Conservation (phyloP, 208 protist species). For the Jaenimonas drosophilae region DNA sequence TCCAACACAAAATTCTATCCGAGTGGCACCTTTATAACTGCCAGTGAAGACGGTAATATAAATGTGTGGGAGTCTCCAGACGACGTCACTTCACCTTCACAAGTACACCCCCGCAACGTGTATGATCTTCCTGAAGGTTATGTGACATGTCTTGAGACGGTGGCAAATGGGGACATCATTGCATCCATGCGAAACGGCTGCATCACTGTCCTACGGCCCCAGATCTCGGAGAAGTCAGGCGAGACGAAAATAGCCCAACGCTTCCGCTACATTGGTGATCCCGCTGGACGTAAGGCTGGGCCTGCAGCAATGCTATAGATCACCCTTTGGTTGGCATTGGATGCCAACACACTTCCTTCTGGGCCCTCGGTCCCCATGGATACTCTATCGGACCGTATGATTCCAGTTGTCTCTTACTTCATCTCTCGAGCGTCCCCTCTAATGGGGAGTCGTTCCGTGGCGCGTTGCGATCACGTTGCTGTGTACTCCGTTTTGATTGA, state of each 20-base stretch:
- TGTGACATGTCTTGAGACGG: slow-evolving; percentile 31
- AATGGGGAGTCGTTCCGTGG: no score
- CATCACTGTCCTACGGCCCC: slow-evolving; percentile 32
- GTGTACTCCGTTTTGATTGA: no score
- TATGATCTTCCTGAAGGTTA: slow-evolving; percentile 33
- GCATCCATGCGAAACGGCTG: slow-evolving; percentile 25
- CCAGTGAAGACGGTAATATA: slow-evolving; percentile 39
- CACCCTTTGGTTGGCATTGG: no score
- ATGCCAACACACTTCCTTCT: no score
- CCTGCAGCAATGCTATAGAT: neutral
- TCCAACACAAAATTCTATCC: slow-evolving; percentile 14
- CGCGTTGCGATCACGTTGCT: no score
- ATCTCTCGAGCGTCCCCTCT: no score
- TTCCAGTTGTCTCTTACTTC: no score
- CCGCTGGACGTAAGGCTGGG: slow-evolving; percentile 1
- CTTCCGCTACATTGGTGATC: slow-evolving; percentile 38
- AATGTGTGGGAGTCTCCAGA: slow-evolving; percentile 32
- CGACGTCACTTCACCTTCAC: slow-evolving; percentile 15
- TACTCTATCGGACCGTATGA: no score
- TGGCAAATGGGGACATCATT: slow-evolving; percentile 39
- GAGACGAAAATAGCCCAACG: slow-evolving; percentile 20
- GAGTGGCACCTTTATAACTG: slow-evolving; percentile 27
- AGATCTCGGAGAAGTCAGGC: slow-evolving; percentile 13
- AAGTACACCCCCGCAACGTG: slow-evolving; percentile 9
- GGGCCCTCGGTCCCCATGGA: no score